Percentiles rank a stretch among this genome's conserved stretches.
Conservation (phyloP, 2,329 filamentous ascomycete genomes). For the Nigrospora oryzae region DNA sequence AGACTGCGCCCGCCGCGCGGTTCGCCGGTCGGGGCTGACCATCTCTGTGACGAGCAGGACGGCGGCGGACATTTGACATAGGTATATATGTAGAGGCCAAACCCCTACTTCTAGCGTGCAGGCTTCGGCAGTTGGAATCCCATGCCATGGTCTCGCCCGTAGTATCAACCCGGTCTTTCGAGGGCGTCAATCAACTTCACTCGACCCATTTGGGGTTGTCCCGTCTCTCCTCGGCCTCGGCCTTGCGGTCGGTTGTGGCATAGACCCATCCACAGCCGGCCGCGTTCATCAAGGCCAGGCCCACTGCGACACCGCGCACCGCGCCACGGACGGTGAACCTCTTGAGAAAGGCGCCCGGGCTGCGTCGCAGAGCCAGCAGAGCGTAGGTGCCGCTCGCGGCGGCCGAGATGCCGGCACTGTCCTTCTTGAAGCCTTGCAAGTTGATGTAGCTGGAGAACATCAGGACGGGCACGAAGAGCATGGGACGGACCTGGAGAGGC, state of each 20-base stretch:
- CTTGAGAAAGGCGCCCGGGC: constrained; percentile 19
- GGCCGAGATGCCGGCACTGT: constrained; percentile 45
- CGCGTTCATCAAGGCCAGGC: constrained; percentile 38
- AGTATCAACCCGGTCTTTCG: too few relatives aligned
- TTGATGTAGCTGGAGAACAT: constrained; percentile 51
- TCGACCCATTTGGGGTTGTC: constrained; percentile 44
- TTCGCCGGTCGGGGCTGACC: too few relatives aligned
- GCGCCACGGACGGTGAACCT: constrained; percentile 39
- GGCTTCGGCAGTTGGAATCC: too few relatives aligned
- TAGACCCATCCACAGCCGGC: constrained; percentile 44
- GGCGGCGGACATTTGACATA: too few relatives aligned
- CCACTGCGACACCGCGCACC: constrained; percentile 42
- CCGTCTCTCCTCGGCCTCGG: constrained; percentile 37
- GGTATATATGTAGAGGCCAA: too few relatives aligned
- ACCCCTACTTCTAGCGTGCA: too few relatives aligned
- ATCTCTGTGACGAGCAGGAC: too few relatives aligned
- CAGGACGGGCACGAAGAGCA: constrained; percentile 42
- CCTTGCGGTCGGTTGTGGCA: constrained; percentile 38
- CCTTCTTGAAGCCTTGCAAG: constrained; percentile 49
- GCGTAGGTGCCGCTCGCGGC: constrained; percentile 51
- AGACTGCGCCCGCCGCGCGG: too few relatives aligned
- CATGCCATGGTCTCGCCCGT: too few relatives aligned
- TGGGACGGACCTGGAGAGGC: constrained; percentile 40
- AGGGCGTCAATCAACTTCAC: too few relatives aligned
- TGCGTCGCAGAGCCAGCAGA: constrained; percentile 42